A percentile compares a stretch with the other conserved stretches of the same genome.
phyloP scores from a whole-genome alignment of 2,329 filamentous ascomycete genomes.

The Aspergillus chevalieri region DNA sequence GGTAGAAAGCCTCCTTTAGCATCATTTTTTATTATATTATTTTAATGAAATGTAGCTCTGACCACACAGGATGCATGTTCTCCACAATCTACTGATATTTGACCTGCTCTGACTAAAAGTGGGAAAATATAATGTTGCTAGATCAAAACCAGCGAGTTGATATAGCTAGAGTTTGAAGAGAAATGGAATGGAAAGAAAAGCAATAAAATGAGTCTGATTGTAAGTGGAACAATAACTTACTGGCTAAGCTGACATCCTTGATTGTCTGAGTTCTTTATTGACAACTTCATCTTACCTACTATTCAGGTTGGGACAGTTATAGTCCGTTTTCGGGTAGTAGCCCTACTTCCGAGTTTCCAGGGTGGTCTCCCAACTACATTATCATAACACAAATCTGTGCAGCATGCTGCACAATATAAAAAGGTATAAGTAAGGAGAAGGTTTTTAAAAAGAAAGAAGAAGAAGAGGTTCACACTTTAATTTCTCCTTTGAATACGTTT shows the following conservation, averaged over 20 bases:
- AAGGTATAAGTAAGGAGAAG: not conserved
- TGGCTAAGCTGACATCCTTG: not conserved
- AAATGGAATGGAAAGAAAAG: not conserved
- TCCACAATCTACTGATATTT: not conserved
- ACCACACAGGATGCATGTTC: not conserved
- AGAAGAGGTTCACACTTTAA: not conserved
- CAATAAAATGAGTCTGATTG: not conserved
- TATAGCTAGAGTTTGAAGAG: not conserved
- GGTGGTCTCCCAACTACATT: not conserved
- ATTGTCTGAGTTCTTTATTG: not conserved
- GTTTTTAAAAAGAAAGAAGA: not conserved
- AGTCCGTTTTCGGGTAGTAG: not conserved
- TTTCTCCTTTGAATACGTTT: not conserved
- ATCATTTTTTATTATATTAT: not conserved
- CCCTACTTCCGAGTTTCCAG: not conserved
- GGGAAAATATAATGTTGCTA: not conserved
- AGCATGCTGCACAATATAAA: not conserved
- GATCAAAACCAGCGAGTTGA: not conserved
- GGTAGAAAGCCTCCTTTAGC: not conserved
- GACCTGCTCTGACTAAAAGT: not conserved
- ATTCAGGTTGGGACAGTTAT: not conserved
- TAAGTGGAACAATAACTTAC: not conserved
- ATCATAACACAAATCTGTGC: not conserved
- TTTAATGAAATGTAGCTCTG: not conserved
- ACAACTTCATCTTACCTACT: not conserved